A percentile compares a stretch with the other conserved stretches of the same genome.
Evolutionary conservation across 2,329 filamentous ascomycete species (phyloP).

Genomic region (Fusarium miscanthi): DNA sequence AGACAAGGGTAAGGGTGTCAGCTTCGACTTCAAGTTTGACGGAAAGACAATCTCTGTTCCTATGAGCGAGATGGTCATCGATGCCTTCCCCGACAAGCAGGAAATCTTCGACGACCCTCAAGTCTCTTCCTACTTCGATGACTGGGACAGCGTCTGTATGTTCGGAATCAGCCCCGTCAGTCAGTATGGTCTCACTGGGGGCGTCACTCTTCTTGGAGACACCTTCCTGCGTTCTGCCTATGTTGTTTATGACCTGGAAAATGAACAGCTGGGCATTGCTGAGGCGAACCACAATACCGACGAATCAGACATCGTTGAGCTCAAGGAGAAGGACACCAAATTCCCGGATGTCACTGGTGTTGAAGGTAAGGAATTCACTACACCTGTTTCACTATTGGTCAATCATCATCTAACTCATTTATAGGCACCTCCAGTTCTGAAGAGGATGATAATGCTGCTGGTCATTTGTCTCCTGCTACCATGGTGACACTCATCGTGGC

Average conservation of each 20-base stretch:
- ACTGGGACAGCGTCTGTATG: conserved; percentile 60
- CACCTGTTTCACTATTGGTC: background rate
- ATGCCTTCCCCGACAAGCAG: conserved; percentile 52
- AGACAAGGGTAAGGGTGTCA: conserved; percentile 55
- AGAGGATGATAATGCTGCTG: conserved; percentile 36
- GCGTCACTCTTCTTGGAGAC: conserved; percentile 65
- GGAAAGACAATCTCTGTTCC: conserved; percentile 60
- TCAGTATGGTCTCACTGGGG: conserved; percentile 46
- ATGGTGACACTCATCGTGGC: conserved; percentile 32
- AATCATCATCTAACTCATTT: conserved; percentile 27
- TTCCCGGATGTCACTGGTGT: conserved; percentile 60
- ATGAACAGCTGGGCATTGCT: conserved; percentile 63
- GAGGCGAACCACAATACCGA: conserved; percentile 63
- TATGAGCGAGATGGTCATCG: conserved; percentile 65
- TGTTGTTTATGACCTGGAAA: conserved; percentile 65
- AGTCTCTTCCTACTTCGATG: conserved; percentile 49
- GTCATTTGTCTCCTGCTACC: conserved; percentile 32
- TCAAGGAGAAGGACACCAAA: conserved; percentile 51
- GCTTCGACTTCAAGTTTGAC: conserved; percentile 64
- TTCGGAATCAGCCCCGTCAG: conserved; percentile 63
- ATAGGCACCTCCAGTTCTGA: conserved; percentile 23
- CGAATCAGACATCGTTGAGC: conserved; percentile 58
- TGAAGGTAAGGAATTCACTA: conserved; percentile 43
- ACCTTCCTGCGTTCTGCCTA: conserved; percentile 68
- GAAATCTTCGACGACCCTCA: conserved; percentile 54